These are phyloP conservation scores for Quercus lobata DNA, from an alignment of 331 rosid species.

Conservation along the genomic window DNA sequence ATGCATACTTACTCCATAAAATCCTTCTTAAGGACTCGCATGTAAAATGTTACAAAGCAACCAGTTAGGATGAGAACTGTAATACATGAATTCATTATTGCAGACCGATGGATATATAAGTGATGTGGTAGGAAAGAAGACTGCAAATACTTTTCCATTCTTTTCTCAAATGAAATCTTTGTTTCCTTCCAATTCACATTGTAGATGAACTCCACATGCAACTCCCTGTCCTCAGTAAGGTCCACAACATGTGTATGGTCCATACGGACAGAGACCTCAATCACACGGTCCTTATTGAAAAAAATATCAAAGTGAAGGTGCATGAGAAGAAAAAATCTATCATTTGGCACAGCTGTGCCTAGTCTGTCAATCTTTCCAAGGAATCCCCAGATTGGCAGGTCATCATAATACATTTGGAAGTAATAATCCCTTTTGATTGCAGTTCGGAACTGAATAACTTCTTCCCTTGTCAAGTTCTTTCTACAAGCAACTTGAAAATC, in stretches of 20 bases:
- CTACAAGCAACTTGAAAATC: constrained; percentile 65
- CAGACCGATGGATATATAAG: constrained; percentile 93
- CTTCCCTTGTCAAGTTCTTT: constrained; percentile 51
- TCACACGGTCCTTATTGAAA: constrained; percentile 79
- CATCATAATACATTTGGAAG: constrained; percentile 93
- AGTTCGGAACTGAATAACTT: constrained; percentile 60
- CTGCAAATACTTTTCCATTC: constrained; percentile 93
- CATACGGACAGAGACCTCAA: constrained; percentile 55
- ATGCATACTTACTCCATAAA: constrained; percentile 80
- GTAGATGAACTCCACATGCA: constrained; percentile 74
- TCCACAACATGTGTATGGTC: constrained; percentile 64
- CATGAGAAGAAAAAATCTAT: constrained; percentile 80
- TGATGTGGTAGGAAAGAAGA: constrained; percentile 90
- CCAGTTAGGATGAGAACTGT: constrained; percentile 94
- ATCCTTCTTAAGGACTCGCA: constrained; percentile 98
- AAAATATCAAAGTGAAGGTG: constrained; percentile 78
- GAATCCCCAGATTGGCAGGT: constrained; percentile 95
- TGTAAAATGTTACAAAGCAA: constrained; percentile 88
- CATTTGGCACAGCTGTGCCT: constrained; percentile 70
- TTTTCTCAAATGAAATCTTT: constrained; percentile 70
- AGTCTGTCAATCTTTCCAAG: constrained; percentile 83
- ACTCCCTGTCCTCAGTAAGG: constrained; percentile 81
- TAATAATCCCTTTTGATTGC: constrained; percentile 88
- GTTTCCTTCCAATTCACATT: constrained; percentile 88
- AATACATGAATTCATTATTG: constrained; percentile 88